Evolutionary conservation across 257 asterid genomes (phyloP).

Genomic region (Solanum pimpinellifolium): DNA sequence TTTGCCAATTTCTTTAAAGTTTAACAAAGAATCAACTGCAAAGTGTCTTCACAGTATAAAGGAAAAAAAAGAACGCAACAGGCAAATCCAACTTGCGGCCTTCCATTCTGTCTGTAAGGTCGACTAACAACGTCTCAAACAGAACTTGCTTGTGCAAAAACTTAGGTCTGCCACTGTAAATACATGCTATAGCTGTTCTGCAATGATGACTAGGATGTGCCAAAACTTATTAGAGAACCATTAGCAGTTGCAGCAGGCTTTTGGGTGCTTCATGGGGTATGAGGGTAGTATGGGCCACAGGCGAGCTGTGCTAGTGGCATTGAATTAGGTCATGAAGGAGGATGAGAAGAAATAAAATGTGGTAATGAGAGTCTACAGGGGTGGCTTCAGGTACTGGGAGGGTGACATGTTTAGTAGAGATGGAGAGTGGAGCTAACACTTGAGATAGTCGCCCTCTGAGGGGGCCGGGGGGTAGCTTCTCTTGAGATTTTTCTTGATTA

Average conservation of each 20-base stretch:
- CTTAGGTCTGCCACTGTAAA: background rate
- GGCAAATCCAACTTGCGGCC: background rate
- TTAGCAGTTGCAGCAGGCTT: background rate
- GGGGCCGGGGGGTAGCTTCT: background rate
- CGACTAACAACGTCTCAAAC: background rate
- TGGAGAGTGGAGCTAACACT: background rate
- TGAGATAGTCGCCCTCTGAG: background rate
- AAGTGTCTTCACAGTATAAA: background rate
- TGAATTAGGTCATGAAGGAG: background rate
- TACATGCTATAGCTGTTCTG: background rate
- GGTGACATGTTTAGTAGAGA: background rate
- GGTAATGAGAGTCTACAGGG: background rate
- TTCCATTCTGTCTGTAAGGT: background rate
- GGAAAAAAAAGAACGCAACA: background rate
- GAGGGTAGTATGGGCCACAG: background rate
- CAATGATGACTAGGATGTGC: background rate
- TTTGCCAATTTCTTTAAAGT: background rate
- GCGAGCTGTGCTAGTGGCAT: background rate
- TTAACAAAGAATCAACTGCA: background rate
- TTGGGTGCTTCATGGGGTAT: background rate
- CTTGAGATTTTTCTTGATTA: background rate
- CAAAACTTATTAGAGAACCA: background rate
- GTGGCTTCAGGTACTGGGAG: background rate
- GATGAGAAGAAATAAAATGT: background rate
- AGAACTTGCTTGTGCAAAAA: background rate